Evolutionary conservation across 2,329 filamentous ascomycete genomes (phyloP), one percentile per base, ranked within the genome.

Genomic region (Myrmaecium sp.): DNA sequence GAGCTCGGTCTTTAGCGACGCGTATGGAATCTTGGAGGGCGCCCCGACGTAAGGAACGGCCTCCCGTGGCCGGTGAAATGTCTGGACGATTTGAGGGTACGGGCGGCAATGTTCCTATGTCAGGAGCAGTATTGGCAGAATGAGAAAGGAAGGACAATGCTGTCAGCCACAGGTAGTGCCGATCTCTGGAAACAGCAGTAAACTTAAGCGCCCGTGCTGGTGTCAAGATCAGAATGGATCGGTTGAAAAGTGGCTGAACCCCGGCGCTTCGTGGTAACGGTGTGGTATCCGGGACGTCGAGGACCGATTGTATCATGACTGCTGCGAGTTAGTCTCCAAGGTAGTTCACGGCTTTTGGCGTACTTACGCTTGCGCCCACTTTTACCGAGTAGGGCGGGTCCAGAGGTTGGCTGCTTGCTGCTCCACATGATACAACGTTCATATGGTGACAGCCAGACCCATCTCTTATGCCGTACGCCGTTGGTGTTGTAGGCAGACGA

Each of bases 361-460:
- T 30, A 71, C 83, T 73, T 65, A 93, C 86, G 57, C 57, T 95
- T 98, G 40, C 89, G 74, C 29, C 89, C 89, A 46, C 77, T 78
- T 60, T 95, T 98, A 38, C 89, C 89, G 62, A 95, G 66, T 51
- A 98, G 55, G 17, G 84, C 86, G 41, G 71, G 77, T 17, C 84
- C 83, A 39, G 74, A 82, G 6, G 74, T 81, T 10, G 89, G 89
- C 54, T 98, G 89, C 61, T 92, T 94, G 62, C 78, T 92, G 52
- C 86, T 94, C 89, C 89, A 98, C 51, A 98, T 80, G 33, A 98
- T 86, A 8, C 86, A 77, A 35, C 84, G 68, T 54, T 98, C 89
- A 45, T 98, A 95, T 3, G 89, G 89, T 11, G 86, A 89, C 35
- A 98, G 67, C 89, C 89, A 98, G 2, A 98, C 89, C 89, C 89